Base-by-base conservation (phyloP, 2,329 filamentous ascomycete species). In the Colletotrichum sp. region DNA sequence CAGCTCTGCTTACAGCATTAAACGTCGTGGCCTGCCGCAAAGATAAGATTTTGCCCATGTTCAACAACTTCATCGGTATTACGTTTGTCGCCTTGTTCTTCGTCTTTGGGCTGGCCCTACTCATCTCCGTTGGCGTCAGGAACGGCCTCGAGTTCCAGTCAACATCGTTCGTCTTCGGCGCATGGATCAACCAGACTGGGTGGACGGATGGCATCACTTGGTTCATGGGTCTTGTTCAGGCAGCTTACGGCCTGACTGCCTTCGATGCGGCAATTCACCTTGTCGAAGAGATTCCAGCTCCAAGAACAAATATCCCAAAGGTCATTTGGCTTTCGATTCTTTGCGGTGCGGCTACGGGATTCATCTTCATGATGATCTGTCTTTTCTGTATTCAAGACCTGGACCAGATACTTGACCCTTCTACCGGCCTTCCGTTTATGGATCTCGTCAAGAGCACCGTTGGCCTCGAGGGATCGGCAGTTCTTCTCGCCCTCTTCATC, bases 201-300 rank as follows among this genome's bases (percentile, higher is more conserved):
- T 91, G 89, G 89, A 79, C 82, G 2, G 84, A 89, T 57, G 88
- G 88, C 1, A 86, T 90, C 1, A 86, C 86, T n/a, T 91, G 88
- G 88, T 90, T 91, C 76, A 86, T 87, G 0, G 89, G 89, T 6
- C 85, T 91, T 2, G 84, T 91, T 0, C 89, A 91, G 76, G 86
- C 87, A 2, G 89, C 89, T 0, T 91, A 90, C 69, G 89, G 87
- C 3, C 80, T 90, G 18, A 90, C 88, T 0, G 89, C 89, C 2
- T 90, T 91, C 75, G 89, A 91, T 76, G 87, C 89, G 0, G 89
- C 89, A 38, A 89, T 90, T 47, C 89, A 91, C 78, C 86, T 91
- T 83, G 86, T 89, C 3, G 89, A 91, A 75, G 89, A 90, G 76
- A 88, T 90, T 2, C 88, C 89, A 2, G 80, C 83, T 6, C 88